These are phyloP conservation scores for Panellus pusillus DNA, from an alignment of 768 basidiomycete genomes.

Conservation along the genomic window DNA sequence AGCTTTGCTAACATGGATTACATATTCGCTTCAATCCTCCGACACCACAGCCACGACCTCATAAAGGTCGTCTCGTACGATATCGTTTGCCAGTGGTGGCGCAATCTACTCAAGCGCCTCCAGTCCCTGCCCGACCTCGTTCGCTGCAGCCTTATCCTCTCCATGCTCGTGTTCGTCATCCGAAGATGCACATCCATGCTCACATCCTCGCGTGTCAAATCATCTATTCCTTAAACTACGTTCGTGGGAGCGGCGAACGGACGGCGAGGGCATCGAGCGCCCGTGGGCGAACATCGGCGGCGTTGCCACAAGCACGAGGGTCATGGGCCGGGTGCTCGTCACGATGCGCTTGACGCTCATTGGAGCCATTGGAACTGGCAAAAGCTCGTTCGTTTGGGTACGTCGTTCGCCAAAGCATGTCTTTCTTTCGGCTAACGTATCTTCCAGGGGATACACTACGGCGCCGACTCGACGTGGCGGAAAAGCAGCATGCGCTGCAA, in stretches of 20 bases:
- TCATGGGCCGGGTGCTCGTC: conserved; percentile 36
- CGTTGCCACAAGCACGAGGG: conserved; percentile 29
- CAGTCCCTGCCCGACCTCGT: conserved; percentile 13
- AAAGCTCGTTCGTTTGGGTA: conserved; percentile 26
- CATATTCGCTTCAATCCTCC: conserved; percentile 24
- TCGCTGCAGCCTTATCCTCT: conserved; percentile 5
- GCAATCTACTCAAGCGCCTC: conserved; percentile 21
- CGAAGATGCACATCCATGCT: conserved; percentile 31
- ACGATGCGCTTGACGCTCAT: conserved; percentile 28
- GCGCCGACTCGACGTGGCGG: neutral
- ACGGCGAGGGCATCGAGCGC: conserved; percentile 36
- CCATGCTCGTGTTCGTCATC: too few relatives aligned
- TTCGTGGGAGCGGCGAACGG: conserved; percentile 29
- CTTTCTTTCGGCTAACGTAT: neutral
- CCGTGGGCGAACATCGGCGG: conserved; percentile 31
- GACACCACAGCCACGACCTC: conserved; percentile 11
- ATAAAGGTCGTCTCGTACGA: conserved; percentile 31
- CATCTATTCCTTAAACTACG: conserved; percentile 25
- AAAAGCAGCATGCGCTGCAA: neutral
- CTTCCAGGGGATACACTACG: neutral
- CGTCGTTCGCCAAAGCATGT: neutral
- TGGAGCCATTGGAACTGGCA: conserved; percentile 29
- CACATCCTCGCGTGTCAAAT: conserved; percentile 27
- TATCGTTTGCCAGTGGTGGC: conserved; percentile 34
- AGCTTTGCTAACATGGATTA: conserved; percentile 41